These are phyloP conservation scores for Gymnopilus dilepis DNA, from an alignment of 768 basidiomycete species.

Conservation along the genomic window DNA sequence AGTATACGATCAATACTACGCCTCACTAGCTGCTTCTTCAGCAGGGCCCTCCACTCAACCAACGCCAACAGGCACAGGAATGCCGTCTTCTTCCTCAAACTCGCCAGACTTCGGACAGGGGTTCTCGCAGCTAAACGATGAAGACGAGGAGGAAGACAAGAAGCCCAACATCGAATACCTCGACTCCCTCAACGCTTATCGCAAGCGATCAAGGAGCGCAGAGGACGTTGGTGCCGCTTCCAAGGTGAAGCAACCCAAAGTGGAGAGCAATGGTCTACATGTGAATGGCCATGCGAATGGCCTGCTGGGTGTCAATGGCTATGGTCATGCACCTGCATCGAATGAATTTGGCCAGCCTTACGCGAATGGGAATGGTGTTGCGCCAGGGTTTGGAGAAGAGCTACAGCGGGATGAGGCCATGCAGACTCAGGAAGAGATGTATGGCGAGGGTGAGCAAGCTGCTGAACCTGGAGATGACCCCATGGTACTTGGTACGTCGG, in stretches of 20 bases:
- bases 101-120: constrained; percentile 50
- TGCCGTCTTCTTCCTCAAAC: constrained; percentile 42
- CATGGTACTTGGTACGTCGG: constrained; percentile 64
- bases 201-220: constrained; percentile 72
- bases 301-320: constrained; percentile 28
- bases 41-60: constrained; percentile 60
- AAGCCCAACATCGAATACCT: constrained; percentile 72
- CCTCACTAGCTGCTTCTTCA: constrained; percentile 68
- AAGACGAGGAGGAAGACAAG: constrained; percentile 71
- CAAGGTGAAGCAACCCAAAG: constrained; percentile 51
- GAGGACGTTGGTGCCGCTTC: constrained; percentile 56
- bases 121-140: constrained; percentile 22
- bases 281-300: constrained; percentile 20
- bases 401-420: constrained; percentile 26
- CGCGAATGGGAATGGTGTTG: constrained; percentile 17
- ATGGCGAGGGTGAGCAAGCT: constrained; percentile 19
- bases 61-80: constrained; percentile 62
- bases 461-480: constrained; percentile 55
- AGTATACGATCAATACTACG: constrained; percentile 88
- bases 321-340: constrained; percentile 16
- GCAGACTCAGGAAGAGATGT: constrained; percentile 26
- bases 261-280: constrained; percentile 19
- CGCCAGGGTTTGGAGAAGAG: constrained; percentile 8
- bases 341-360: constrained; percentile 16
- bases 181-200: constrained; percentile 72